Evolutionary conservation across 805 yeast genomes (phyloP), one percentile per base, ranked within the genome.

Genomic region (Yueomyces sinensis): DNA sequence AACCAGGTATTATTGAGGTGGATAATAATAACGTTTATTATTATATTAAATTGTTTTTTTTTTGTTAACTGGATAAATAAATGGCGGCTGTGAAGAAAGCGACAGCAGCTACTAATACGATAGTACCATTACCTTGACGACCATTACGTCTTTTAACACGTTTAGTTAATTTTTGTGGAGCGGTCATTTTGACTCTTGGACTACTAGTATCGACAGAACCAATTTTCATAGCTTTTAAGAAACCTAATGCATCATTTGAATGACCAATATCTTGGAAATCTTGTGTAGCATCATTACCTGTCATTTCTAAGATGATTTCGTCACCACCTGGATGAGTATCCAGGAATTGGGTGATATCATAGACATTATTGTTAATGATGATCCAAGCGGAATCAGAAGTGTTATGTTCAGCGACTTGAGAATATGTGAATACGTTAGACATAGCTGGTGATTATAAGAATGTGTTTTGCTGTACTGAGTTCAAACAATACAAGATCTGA

Each of bases 211-310:
- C 87, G 34, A 89, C 67, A 35, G 70, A 76, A 44, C 98, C 98
- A 39, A 91, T 70, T 45, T 70, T 65, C 52, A 84, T 63, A 29
- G 70, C 74, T 31, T 62, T 66, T 49, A 91, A 65, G 46, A 79
- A 66, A 48, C 79, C 91, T 47, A 76, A 75, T 29, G 99, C 97
- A 46, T 87, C 95, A 42, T 87, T 96, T 25, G 97, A 84, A 63
- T 91, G 99, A 25, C 99, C 99, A 54, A 91, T 87, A 49, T 89
- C 96, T 6, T 77, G 74, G 69, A 89, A 70, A 32, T 84, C 75
- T 35, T 72, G 72, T 9, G 95, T 82, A 37, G 86, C 87, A 54
- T 84, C 94, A 39, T 69, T 68, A 30, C 94, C 95, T 23, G 81
- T 94, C 51, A 74, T 69, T 46, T 82, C 94, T 33, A 72, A 59